Base-by-base conservation (phyloP, 768 basidiomycete species). In the Hygrophoropsis aurantiaca region DNA sequence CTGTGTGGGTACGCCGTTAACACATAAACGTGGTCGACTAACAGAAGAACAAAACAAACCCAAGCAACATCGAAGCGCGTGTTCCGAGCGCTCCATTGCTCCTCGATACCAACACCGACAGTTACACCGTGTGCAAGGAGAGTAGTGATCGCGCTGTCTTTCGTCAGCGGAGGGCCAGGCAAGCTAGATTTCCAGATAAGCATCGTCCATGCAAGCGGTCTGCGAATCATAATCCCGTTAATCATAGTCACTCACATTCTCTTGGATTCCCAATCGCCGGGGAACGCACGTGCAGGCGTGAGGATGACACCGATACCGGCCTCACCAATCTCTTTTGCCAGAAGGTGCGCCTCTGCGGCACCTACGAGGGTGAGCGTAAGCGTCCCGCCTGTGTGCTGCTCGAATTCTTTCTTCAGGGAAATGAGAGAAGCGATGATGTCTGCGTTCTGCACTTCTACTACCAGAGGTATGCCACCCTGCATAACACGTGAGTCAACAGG, bases 381-480 rank as follows among this genome's bases (percentile, higher is more conserved):
- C 0, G 44, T 56, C 1, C 50, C 46, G 9, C 64, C 60, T 6
- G 59, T 62, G n/a, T 50, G 49, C 7, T 40, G 54, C 40, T 84
- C 79, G 18, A 77, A 73, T 41, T 82, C 77, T 9, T 56, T 55
- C 60, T 84, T 86, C 50, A 93, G 75, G 4, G 52, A 56, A 33
- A 94, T 66, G 11, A 93, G 65, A 0, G 81, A 77, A 0, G 86
- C 80, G 59, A 93, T 92, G 42, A 84, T 73, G 61, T 93, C 90
- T 8, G 87, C 87, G 55, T 75, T 87, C 47, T 84, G 72, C 11
- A 81, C 83, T 2, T 77, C 67, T 16, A 91, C 63, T 2, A 90
- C 86, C 15, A 94, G 68, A 0, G 85, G 80, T 0, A 84, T 59
- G 16, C 67, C 51, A 11, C 87, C 85, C 76, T 85, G 46, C 5